These are phyloP conservation scores for Puya raimondii DNA, from an alignment of 176 grass and related monocot genomes.

Conservation along the genomic window DNA sequence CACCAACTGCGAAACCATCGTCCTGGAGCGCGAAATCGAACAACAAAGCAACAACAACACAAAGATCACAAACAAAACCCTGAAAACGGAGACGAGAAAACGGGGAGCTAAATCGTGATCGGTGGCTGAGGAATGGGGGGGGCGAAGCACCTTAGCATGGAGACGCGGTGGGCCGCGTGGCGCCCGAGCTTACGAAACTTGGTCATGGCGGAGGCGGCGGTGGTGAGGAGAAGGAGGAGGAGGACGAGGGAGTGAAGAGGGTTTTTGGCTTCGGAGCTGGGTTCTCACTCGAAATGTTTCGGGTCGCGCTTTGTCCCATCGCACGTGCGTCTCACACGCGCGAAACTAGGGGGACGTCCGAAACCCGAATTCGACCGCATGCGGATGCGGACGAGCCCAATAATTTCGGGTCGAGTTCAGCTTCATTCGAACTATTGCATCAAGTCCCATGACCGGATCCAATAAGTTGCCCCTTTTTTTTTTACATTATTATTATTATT, in stretches of 20 bases:
- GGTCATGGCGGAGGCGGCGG: conserved; percentile 30
- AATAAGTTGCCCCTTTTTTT: no score
- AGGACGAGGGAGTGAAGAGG: not conserved
- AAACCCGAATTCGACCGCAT: not conserved
- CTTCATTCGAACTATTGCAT: no score
- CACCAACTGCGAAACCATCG: conserved; percentile 95
- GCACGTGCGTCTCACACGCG: not conserved
- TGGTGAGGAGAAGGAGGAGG: conserved; percentile 4
- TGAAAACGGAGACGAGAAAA: not conserved
- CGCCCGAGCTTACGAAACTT: conserved; percentile 72
- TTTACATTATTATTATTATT: no score
- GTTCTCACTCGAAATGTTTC: not conserved
- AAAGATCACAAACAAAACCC: not conserved
- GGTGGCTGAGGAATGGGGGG: not conserved
- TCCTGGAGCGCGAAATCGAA: conserved; percentile 31
- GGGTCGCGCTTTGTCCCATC: not conserved
- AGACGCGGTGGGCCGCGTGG: conserved; percentile 41
- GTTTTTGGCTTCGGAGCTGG: conserved; percentile 5
- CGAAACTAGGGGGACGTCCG: not conserved
- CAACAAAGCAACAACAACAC: not conserved
- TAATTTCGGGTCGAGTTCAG: no score
- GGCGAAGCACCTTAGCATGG: conserved; percentile 55
- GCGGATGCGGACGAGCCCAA: no score
- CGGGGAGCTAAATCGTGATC: not conserved
- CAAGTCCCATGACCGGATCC: no score